These are phyloP conservation scores for Desmodesmus armatus DNA, from an alignment of 139 green algal species.

Conservation along the genomic window DNA sequence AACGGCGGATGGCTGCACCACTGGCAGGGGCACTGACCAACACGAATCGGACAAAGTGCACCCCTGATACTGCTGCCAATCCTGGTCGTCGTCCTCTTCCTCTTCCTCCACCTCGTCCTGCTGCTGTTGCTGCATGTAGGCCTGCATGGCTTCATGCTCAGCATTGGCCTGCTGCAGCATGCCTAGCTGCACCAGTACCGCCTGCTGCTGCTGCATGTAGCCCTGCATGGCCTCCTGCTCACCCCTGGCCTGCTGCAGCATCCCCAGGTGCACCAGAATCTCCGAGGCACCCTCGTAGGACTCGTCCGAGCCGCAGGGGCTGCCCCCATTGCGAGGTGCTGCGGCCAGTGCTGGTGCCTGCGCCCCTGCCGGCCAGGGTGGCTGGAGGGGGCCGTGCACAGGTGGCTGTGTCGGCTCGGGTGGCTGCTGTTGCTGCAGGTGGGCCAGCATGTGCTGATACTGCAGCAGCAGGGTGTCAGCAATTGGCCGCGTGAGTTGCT, in stretches of 20 bases:
- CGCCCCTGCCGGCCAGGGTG: neutral
- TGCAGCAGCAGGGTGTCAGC: neutral
- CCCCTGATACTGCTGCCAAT: neutral
- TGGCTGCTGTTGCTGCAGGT: neutral
- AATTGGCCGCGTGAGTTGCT: neutral
- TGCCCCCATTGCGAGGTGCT: neutral
- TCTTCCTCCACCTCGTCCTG: neutral
- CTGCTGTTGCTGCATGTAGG: neutral
- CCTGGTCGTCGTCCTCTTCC: neutral
- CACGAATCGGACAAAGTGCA: neutral
- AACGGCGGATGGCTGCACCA: neutral
- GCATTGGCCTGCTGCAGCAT: neutral
- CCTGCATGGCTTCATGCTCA: neutral
- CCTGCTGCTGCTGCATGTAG: neutral
- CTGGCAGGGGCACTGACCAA: neutral
- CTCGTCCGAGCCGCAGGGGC: neutral
- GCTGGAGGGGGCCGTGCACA: too few species aligned
- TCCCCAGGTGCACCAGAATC: neutral
- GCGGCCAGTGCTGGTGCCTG: neutral
- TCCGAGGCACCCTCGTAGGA: constrained; percentile 3
- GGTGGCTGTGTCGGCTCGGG: neutral
- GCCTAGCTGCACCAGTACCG: neutral
- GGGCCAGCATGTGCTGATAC: neutral
- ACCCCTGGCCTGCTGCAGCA: neutral
- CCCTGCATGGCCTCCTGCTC: constrained; percentile 22